Base-by-base conservation (phyloP, 495 filamentous ascomycete species). In the Tuber aestivum region DNA sequence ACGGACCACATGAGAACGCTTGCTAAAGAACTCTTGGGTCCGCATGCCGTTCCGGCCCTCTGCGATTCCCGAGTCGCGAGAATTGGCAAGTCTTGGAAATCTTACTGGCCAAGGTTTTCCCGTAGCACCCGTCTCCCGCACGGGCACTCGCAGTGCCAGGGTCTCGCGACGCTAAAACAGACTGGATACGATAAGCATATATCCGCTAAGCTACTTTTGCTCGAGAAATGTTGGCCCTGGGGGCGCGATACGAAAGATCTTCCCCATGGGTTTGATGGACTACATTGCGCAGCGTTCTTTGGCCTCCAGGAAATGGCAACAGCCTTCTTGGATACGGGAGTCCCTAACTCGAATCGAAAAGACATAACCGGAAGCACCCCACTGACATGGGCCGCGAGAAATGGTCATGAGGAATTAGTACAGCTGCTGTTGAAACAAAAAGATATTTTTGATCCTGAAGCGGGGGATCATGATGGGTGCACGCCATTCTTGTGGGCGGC, bases 281-380 rank as follows among this genome's bases (percentile, higher is more conserved):
- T 61, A 16, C 50, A 61, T 61, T 61, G 50, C n/a, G 50, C 50
- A 61, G 50, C 50, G 10, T 61, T 61, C 50, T 61, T 61, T 32
- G 50, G 50, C 50, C 50, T 61, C 50, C 50, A 16, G 9, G 12
- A 61, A 16, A 32, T 27, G n/a, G 50, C 50, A 61, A 16, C 6
- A 32, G n/a, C 50, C 50, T 32, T 32, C n/a, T 32, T 61, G 14
- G 3, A 61, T 61, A 5, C 50, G 32, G 3, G 32, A 61, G 50
- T 16, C 50, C 10, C 50, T 10, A 32, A 32, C 12, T 16, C 1
- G 10, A 3, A 12, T 32, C 50, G 12, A 16, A 79, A 70, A 27
- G 83, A 83, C 70, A 70, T 68, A 4, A 68, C 71, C 70, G 79
- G 78, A 18, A 70, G 69, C 72, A 84, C 83, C 20, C 82, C 83